Evolutionary conservation across 78 protist species (phyloP).

Genomic region (Creolimax fragrantissima): DNA sequence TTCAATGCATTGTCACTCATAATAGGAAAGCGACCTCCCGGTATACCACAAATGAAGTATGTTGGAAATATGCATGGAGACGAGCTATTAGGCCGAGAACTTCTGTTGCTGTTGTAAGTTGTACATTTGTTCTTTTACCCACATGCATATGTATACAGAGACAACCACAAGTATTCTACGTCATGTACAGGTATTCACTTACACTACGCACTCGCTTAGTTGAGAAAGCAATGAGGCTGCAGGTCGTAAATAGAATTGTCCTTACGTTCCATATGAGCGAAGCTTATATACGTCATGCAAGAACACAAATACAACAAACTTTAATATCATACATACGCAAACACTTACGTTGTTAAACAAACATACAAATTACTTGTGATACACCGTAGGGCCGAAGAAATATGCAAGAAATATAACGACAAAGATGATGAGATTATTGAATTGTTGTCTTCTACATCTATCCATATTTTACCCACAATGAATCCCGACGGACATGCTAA

Average conservation of each 20-base stretch:
- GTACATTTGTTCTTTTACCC: not conserved
- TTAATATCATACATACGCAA: too few species aligned
- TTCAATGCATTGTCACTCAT: not conserved
- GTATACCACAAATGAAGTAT: conserved; percentile 13
- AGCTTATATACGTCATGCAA: too few species aligned
- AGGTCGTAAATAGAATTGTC: too few species aligned
- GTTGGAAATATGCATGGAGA: conserved; percentile 78
- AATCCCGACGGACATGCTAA: conserved; percentile 70
- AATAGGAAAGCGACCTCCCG: not conserved
- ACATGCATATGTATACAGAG: too few species aligned
- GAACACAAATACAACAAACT: too few species aligned
- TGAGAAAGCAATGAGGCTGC: too few species aligned
- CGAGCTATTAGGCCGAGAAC: conserved; percentile 55
- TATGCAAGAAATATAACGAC: conserved; percentile 7
- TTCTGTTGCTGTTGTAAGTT: not conserved
- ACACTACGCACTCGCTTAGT: too few species aligned
- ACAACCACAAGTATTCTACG: too few species aligned
- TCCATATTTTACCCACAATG: conserved; percentile 63
- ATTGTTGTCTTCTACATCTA: conserved; percentile 15
- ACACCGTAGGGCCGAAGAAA: not conserved
- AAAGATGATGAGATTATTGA: not conserved
- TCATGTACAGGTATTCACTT: too few species aligned
- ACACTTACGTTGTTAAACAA: too few species aligned
- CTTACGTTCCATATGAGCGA: too few species aligned
- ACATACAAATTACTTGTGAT: too few species aligned